Evolutionary conservation across 176 grass and related monocot species (phyloP), one percentile per base, ranked within the genome.

Genomic region (Hsuehochloa calcarea): DNA sequence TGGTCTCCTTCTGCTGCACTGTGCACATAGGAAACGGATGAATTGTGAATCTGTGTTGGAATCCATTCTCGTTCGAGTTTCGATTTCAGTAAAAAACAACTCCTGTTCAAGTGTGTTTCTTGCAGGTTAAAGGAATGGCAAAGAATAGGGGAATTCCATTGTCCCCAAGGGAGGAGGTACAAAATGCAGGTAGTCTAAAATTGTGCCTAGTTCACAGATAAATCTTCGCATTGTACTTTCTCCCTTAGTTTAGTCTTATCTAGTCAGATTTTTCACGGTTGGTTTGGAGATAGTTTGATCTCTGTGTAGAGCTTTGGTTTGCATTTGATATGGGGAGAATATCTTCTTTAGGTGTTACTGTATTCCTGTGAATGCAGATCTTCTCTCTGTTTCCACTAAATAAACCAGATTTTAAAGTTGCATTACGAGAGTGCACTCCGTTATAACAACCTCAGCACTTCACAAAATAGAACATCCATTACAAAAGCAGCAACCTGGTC

Each of bases 71-170:
- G 9, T 44, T 44, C 43, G 9, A 10, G 43, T 44, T 61, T 34
- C 26, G 34, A 23, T 75, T 74, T 65, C 16, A 26, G 43, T 84
- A 41, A 35, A 40, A 40, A 8, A 40, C 6, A 40, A 1, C 7
- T 40, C 39, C 39, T 44, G 43, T 44, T 44, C 43, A 44, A 44
- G 43, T 82, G 29, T 83, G 35, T 25, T 63, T 17, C 50, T 82
- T 80, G 14, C 62, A 98, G 96, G 96, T 79, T 25, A 98, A 98
- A 90, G 96, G 96, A 84, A 98, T 98, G 93, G 89, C 96, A 39
- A 92, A 82, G 58, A 93, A 92, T 22, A 93, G 83, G 82, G 93
- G 91, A 19, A 46, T 95, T 86, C 45, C 86, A 38, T 77, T 92
- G 84, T 92, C 72, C 49, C 81, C 84, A 17, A 95, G 77, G 75